A percentile compares a stretch with the other conserved stretches of the same genome.
These are phyloP conservation scores for Aristolochia fimbriata DNA, from an alignment of 164 flowering plant genomes.

Conservation along the genomic window DNA sequence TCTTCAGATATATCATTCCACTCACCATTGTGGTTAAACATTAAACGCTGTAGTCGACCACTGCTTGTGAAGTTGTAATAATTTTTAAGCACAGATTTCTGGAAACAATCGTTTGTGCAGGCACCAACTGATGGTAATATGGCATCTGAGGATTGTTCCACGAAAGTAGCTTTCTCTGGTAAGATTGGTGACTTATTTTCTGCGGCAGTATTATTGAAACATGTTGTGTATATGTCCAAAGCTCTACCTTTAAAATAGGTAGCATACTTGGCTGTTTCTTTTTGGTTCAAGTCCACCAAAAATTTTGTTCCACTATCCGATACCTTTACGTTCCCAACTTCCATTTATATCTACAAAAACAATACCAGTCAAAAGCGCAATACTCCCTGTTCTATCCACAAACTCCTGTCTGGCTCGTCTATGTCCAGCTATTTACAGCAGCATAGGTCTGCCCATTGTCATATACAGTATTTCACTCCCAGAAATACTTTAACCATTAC, in stretches of 20 bases:
- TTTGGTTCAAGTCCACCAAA: conserved; percentile 47
- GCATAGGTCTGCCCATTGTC: too few species aligned
- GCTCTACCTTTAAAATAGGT: conserved; percentile 21
- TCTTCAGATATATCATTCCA: conserved; percentile 63
- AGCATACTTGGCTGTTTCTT: conserved; percentile 30
- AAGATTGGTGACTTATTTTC: too few species aligned
- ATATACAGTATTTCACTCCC: too few species aligned
- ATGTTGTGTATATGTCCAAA: conserved; percentile 9
- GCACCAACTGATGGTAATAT: conserved; percentile 15
- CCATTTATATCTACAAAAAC: conserved; percentile 43
- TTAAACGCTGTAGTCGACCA: conserved; percentile 47
- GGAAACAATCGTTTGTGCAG: conserved; percentile 19
- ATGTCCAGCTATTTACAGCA: conserved; percentile 1
- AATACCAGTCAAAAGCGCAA: conserved; percentile 5
- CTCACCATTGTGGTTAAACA: conserved; percentile 52
- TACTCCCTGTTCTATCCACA: conserved; percentile 1
- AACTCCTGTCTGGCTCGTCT: neutral
- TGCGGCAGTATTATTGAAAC: too few species aligned
- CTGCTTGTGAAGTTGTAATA: conserved; percentile 61
- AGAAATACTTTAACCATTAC: too few species aligned
- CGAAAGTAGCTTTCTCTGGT: too few species aligned
- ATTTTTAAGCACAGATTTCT: conserved; percentile 32
- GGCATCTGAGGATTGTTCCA: too few species aligned
- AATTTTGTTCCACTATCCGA: conserved; percentile 48
- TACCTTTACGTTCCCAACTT: conserved; percentile 58